A percentile compares a stretch with the other conserved stretches of the same genome.
Evolutionary conservation across 768 basidiomycete species (phyloP).

Genomic region (Russula dissimulans): DNA sequence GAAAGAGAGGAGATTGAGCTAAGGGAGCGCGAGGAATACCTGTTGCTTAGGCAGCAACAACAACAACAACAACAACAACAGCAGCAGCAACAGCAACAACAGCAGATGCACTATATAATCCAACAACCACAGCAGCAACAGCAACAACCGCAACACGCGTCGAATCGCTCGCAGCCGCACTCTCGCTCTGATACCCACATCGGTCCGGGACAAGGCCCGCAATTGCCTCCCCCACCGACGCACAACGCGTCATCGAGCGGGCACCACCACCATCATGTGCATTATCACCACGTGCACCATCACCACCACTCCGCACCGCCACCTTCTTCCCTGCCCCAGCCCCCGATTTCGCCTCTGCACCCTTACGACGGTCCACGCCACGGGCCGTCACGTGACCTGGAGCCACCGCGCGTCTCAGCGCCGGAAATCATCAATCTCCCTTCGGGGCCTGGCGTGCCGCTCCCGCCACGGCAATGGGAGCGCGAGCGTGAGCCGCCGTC

Average conservation of each 20-base stretch:
- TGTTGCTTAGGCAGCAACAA: slow-evolving; percentile 19
- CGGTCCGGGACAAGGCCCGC: slow-evolving; percentile 16
- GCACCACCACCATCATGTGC: slow-evolving; percentile 26
- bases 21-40: slow-evolving; percentile 23
- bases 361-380: slow-evolving; percentile 9
- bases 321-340: slow-evolving; percentile 7
- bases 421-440: slow-evolving; percentile 17
- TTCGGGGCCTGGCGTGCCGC: not conserved
- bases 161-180: slow-evolving; percentile 10
- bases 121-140: slow-evolving; percentile 18
- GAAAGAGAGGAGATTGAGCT: slow-evolving; percentile 16
- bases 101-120: slow-evolving; percentile 6
- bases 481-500: slow-evolving; percentile 17
- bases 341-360: slow-evolving; percentile 20
- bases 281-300: slow-evolving; percentile 28
- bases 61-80: slow-evolving; percentile 20
- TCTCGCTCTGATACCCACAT: slow-evolving; percentile 12
- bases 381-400: slow-evolving; percentile 10
- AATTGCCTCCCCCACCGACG: slow-evolving; percentile 10
- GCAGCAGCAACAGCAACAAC: slow-evolving; percentile 14
- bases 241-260: slow-evolving; percentile 12
- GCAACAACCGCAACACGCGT: slow-evolving; percentile 8
- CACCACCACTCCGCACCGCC: slow-evolving; percentile 24
- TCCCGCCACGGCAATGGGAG: slow-evolving; percentile 14
- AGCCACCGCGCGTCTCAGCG: slow-evolving; percentile 6